Evolutionary conservation across 768 basidiomycete species (phyloP).

Genomic region (Phallus indusiatus): DNA sequence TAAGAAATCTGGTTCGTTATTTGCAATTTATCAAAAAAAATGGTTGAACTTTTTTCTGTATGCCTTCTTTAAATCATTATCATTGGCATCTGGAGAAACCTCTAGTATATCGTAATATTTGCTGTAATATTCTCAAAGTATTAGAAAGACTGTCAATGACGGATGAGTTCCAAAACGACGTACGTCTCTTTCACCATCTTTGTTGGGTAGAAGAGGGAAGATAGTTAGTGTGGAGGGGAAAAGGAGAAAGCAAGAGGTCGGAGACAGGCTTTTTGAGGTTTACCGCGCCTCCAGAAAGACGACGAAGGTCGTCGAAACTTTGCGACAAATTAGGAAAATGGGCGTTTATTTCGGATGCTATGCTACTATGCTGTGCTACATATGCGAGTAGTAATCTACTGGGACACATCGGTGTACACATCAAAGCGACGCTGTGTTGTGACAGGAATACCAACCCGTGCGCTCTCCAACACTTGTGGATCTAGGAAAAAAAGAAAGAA

Average conservation of each 20-base stretch:
- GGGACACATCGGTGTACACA: conserved; percentile 72
- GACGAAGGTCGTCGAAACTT: conserved; percentile 26
- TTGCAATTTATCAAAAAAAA: neutral
- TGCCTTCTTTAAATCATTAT: conserved; percentile 86
- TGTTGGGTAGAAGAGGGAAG: conserved; percentile 1
- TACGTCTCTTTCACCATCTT: conserved; percentile 68
- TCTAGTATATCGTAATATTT: conserved; percentile 93
- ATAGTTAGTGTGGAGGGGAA: conserved; percentile 6
- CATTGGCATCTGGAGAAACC: conserved; percentile 67
- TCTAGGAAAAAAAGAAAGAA: conserved; percentile 35
- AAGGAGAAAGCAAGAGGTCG: conserved; percentile 9
- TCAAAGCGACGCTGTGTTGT: conserved; percentile 86
- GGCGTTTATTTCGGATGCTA: conserved; percentile 2
- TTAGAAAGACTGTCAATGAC: neutral
- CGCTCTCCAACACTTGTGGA: conserved; percentile 50
- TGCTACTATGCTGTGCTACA: too few species aligned
- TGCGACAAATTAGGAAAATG: conserved; percentile 26
- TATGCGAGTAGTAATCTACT: too few species aligned
- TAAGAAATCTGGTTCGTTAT: neutral
- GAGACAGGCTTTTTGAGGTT: conserved; percentile 10
- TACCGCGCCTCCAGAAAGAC: conserved; percentile 18
- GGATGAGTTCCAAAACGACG: conserved; percentile 14
- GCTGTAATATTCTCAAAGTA: conserved; percentile 29
- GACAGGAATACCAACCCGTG: conserved; percentile 84
- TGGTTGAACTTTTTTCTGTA: conserved; percentile 80